These are phyloP conservation scores for Aspergillus brunneoviolaceus DNA, from an alignment of 2,329 filamentous ascomycete species.

Conservation along the genomic window DNA sequence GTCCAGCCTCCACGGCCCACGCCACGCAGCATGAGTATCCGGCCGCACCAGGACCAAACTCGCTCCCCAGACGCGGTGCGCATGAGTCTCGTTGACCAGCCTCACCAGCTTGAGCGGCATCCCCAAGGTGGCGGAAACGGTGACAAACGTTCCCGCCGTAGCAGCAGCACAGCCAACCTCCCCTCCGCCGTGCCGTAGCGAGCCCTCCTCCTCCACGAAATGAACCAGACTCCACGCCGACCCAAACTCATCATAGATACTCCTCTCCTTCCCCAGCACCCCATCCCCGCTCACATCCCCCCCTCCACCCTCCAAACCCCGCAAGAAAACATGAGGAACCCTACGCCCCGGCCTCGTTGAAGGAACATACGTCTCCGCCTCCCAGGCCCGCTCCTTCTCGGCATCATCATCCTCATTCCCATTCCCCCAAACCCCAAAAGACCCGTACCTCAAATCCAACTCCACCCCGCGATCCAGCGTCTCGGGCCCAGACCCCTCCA, in stretches of 20 bases:
- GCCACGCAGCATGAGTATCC: slow-evolving; percentile 32
- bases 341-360: slow-evolving; percentile 32
- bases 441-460: slow-evolving; percentile 23
- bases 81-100: slow-evolving; percentile 21
- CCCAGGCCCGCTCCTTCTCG: slow-evolving; percentile 11
- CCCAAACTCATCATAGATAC: slow-evolving; percentile 30
- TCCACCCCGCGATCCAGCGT: slow-evolving; percentile 23
- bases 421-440: slow-evolving; percentile 3
- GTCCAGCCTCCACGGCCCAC: slow-evolving; percentile 1
- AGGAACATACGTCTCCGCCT: slow-evolving; percentile 22
- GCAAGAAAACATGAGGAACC: slow-evolving; percentile 34
- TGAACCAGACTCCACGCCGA: slow-evolving; percentile 22
- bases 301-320: slow-evolving; percentile 20
- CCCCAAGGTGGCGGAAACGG: neutral
- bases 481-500: slow-evolving; percentile 12
- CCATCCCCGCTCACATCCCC: no score
- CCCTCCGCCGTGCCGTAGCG: neutral
- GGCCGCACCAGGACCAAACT: slow-evolving; percentile 28
- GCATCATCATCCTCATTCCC: slow-evolving; percentile 5
- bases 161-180: neutral
- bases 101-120: slow-evolving; percentile 21
- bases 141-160: neutral
- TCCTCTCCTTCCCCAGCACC: neutral
- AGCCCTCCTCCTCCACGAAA: slow-evolving; percentile 12
- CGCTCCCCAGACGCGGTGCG: slow-evolving; percentile 22